phyloP scores from a whole-genome alignment of 2,329 filamentous ascomycete genomes.

The Samsoniella hepiali region DNA sequence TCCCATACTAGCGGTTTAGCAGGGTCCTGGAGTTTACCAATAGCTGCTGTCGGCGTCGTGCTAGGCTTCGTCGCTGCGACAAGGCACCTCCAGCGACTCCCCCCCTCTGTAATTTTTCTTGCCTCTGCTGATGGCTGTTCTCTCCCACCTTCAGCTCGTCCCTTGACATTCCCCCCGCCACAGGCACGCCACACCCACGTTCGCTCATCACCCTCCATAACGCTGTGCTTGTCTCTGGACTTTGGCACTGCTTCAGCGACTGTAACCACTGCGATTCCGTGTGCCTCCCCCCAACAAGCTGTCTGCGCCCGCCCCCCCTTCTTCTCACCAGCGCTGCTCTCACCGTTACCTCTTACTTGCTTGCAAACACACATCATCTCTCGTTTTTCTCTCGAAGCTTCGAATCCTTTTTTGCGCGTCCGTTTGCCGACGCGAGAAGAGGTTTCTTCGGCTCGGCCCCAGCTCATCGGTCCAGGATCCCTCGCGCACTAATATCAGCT shows the following conservation, averaged over 20 bases:
- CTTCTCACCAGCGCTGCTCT: conserved; percentile 7
- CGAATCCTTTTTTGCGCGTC: background rate
- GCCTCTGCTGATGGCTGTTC: conserved; percentile 1
- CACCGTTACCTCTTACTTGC: conserved; percentile 6
- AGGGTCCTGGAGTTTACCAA: background rate
- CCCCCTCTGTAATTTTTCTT: conserved; percentile 2
- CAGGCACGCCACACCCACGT: background rate
- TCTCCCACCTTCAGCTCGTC: background rate
- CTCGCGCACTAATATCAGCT: conserved; percentile 12
- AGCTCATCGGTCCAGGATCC: background rate
- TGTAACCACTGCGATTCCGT: conserved; percentile 1
- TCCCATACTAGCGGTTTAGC: background rate
- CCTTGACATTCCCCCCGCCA: conserved; percentile 4
- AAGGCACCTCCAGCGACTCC: background rate
- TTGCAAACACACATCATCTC: conserved; percentile 13
- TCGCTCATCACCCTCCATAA: background rate
- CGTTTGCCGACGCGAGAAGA: background rate
- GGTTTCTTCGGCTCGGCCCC: background rate
- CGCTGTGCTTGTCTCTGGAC: conserved; percentile 12
- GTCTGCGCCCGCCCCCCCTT: background rate
- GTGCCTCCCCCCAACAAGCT: background rate
- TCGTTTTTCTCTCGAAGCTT: background rate
- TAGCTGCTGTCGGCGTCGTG: background rate
- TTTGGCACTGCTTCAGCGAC: background rate
- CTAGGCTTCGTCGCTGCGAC: background rate